phyloP scores from a whole-genome alignment of 208 protist species.

The Crithidia expoeki region DNA sequence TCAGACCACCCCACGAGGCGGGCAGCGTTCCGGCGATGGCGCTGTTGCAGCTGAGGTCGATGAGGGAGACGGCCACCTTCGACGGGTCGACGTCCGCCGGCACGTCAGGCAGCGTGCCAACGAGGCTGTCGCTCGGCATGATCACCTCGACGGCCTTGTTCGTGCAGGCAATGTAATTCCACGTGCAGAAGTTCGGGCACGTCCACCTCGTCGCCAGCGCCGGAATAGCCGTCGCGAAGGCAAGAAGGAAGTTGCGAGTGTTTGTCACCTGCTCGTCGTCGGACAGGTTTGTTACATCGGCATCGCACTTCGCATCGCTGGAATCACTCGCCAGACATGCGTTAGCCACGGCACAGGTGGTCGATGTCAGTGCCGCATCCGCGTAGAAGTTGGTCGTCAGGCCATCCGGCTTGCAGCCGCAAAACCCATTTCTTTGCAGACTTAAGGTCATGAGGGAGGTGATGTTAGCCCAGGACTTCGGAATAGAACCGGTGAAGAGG shows the following conservation, averaged over 20 bases:
- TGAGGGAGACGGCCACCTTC: background rate
- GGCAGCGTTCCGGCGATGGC: conserved; percentile 9
- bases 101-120: background rate
- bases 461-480: conserved; percentile 6
- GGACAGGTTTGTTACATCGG: background rate
- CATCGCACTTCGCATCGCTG: background rate
- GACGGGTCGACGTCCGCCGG: background rate
- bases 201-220: background rate
- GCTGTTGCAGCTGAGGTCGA: background rate
- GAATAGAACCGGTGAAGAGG: background rate
- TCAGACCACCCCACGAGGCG: background rate
- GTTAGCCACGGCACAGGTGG: background rate
- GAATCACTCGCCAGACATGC: background rate
- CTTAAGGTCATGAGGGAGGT: background rate
- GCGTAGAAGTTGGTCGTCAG: background rate
- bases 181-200: conserved; percentile 7
- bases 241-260: background rate
- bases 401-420: conserved; percentile 2
- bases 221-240: background rate
- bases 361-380: background rate
- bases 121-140: conserved; percentile 6
- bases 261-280: background rate
- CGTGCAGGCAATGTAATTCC: conserved; percentile 7
- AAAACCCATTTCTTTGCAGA: background rate
- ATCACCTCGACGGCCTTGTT: background rate